Base-by-base conservation (phyloP, 495 filamentous ascomycete species). In the Darksidea phi region DNA sequence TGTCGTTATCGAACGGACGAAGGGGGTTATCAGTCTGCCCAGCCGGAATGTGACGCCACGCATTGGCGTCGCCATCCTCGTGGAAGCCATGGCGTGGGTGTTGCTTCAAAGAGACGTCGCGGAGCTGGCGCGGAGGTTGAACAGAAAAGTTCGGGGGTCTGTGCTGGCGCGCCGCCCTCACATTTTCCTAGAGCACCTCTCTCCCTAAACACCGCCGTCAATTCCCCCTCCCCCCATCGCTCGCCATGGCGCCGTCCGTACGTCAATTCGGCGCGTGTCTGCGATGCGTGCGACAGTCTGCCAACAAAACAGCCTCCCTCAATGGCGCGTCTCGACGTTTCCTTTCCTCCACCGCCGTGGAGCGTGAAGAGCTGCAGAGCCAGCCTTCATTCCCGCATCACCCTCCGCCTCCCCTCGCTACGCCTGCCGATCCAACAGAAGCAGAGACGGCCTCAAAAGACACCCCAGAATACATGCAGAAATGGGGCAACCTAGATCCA, bases 1-100 rank as follows among this genome's bases (percentile, higher is more conserved):
- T n/a, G 91, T 95, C 1, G 90, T 86, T 84, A 96, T 90, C 64
- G 87, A 83, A 49, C 90, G 81, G 65, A 81, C 71, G 18, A 77
- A 67, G 45, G 25, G 47, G 42, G 13, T 36, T 6, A 38, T 51
- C 20, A 57, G 20, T 50, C 54, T 49, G 48, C 42, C 55, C 21
- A 63, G 51, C 55, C 59, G 59, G 12, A 13, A 48, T 26, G 53
- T 51, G 37, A 59, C n/a, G 21, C 64, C 51, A 23, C 64, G 53
- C 20, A 63, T 38, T 41, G 64, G 54, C n/a, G 37, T 20, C 18
- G 59, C 25, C 45, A 67, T 43, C 20, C 32, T 8, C 32, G 21
- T 46, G 56, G 60, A 38, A 48, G 65, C 65, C 65, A 67, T 67
- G 50, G 26, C 48, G 54, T 47, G 18, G 23, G 54, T 20, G 34